Evolutionary conservation across 495 filamentous ascomycete species (phyloP), one percentile per base, ranked within the genome.

Genomic region (Filosporella fistucella): DNA sequence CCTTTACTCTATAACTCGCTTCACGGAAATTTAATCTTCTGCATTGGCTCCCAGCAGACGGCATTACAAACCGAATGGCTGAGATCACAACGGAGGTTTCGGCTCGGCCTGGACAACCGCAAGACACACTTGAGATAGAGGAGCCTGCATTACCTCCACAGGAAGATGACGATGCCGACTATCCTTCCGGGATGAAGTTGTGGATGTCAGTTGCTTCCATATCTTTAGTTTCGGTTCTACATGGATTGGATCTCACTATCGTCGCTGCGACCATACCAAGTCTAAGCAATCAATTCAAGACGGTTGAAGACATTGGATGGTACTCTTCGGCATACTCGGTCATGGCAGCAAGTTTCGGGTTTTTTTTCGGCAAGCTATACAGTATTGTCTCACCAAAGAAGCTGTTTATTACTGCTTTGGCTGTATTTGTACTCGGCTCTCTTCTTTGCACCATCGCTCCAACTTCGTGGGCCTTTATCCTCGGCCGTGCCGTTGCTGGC

Each of bases 391-490:
- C 61, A n/a, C 57, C 75, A 18, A 78, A 84, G 62, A 64, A 54
- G 32, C 72, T 82, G 11, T 96, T 83, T 59, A 65, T 95, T 8
- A 49, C 57, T 13, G 85, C 86, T 34, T 82, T 95, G 48, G 63
- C 64, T 33, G 63, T 95, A 54, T 96, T 96, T 64, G 89, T 95
- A 56, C 37, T 94, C 11, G 91, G 91, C n/a, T 87, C 81, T n/a
- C 64, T 89, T 30, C 67, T 96, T 51, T 95, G 89, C 62, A 91
- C 78, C 21, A 76, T 80, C 1, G 85, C 91, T 1, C 85, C 87
- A 1, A 86, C 66, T 43, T 91, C 86, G 1, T 68, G 79, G 0
- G 78, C 79, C 3, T 71, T 96, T 24, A 95, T 96, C 52, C 63
- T 91, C 47, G 91, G 91, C 10, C 82, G 91, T 22, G 89, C 91